Percentiles rank a stretch among this genome's conserved stretches.
phyloP scores from a whole-genome alignment of 345 rosid species.

The Populus ilicifolia region DNA sequence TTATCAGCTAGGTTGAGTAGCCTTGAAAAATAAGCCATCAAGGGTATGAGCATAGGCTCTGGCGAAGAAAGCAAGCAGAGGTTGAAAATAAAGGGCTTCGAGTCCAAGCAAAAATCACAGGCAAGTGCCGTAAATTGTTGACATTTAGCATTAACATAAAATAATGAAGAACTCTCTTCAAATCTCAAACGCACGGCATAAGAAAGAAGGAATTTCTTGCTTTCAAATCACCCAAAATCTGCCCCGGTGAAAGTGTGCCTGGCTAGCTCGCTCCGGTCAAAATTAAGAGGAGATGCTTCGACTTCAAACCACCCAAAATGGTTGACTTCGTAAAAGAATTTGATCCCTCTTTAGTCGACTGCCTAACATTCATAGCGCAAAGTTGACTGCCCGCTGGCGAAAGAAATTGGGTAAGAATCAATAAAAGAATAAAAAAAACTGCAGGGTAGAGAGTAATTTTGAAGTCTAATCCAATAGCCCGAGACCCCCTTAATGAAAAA shows the following conservation, averaged over 20 bases:
- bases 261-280: background rate
- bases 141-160: background rate
- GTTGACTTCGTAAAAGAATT: background rate
- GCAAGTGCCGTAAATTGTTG: background rate
- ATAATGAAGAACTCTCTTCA: background rate
- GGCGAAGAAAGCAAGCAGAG: background rate
- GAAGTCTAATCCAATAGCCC: too few relatives aligned
- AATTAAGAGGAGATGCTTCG: too few relatives aligned
- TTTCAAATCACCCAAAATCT: slow-evolving; percentile 11
- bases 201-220: background rate
- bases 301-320: background rate
- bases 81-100: background rate
- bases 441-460: too few relatives aligned
- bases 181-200: background rate
- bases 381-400: background rate
- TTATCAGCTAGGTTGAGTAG: too few relatives aligned
- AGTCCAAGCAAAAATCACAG: slow-evolving; percentile 2
- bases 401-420: background rate
- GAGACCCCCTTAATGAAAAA: too few relatives aligned
- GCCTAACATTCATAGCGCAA: background rate
- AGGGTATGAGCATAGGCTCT: background rate
- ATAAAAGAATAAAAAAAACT: background rate
- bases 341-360: background rate
- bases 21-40: too few relatives aligned
- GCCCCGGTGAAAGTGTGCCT: background rate